phyloP scores from a whole-genome alignment of 1,139 yeast species.

The Magnusiomyces tetraspermus region DNA sequence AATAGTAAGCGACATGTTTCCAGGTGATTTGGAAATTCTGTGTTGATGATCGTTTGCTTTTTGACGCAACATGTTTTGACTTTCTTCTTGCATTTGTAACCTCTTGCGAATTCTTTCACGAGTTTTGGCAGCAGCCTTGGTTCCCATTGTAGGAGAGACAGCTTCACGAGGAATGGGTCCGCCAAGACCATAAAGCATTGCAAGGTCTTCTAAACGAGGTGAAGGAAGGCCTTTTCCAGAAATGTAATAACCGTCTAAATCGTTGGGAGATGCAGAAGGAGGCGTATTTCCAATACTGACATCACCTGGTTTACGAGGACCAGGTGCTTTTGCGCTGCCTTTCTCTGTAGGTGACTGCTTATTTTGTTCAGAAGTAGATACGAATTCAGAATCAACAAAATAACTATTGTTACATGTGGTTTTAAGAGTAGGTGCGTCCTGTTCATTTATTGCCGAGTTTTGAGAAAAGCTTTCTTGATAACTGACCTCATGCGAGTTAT shows the following conservation, averaged over 20 bases:
- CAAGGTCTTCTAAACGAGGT: conserved; percentile 4
- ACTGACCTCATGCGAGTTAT: too few relatives aligned
- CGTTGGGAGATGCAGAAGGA: background rate
- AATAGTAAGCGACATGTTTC: background rate
- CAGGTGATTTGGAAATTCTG: background rate
- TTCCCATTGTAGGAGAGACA: conserved; percentile 3
- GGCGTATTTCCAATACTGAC: background rate
- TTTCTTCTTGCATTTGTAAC: background rate
- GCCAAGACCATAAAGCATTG: conserved; percentile 4
- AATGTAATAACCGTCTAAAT: background rate
- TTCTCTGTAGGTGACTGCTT: background rate
- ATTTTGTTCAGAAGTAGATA: background rate
- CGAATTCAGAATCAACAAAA: background rate
- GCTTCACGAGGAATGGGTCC: conserved; percentile 3
- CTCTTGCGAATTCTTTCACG: background rate
- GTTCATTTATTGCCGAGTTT: too few relatives aligned
- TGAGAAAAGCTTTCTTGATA: too few relatives aligned
- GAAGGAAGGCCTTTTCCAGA: conserved; percentile 3
- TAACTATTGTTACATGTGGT: too few relatives aligned
- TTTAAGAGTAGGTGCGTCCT: too few relatives aligned
- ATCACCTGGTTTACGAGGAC: background rate
- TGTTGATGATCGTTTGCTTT: background rate
- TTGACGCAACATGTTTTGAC: background rate
- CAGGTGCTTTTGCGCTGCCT: background rate
- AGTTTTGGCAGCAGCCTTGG: conserved; percentile 1